Evolutionary conservation across 83 land plant genomes (phyloP), one percentile per base, ranked within the genome.

Genomic region (Isoetes engelmannii): DNA sequence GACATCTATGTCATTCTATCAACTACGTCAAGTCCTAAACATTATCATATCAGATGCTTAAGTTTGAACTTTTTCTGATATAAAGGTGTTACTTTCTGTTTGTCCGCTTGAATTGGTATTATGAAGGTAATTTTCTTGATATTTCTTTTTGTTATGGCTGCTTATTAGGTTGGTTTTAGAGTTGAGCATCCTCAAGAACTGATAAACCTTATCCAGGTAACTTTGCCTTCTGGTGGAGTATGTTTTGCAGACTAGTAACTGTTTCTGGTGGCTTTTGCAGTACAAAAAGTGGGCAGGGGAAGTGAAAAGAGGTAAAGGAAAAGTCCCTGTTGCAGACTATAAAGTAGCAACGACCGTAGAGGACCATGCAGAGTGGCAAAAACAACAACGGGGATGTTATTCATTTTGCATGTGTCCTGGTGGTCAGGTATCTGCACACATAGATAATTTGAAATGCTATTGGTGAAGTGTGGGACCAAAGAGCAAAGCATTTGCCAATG

Each of bases 371-470:
- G 0, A 49, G 54, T 45, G 68, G 15, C n/a, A 80, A 48, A 61
- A 46, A 61, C 7, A 44, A 61, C 81, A 48, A 48, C 82, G 82
- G 17, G 79, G 88, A 47, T 93, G 98, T 69, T 93, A 87, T 70
- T 93, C 98, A n/a, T 93, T 93, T 61, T 93, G 98, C 81, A 93
- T 93, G 98, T 93, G 98, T 74, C 98, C 98, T 47, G 98, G 98
- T 57, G 98, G 98, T 37, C 98, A 93, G 98, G 98, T 93, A 73
- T 51, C 43, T 8, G 9, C 75, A 51, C 55, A 51, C 37, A 51
- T 59, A 28, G 37, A 28, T 28, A 28, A 28, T 28, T 28, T 28
- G 37, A 28, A 28, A 2, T 28, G 37, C 37, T 2, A 28, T 28
- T 28, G 37, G 37, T 28, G 37, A 28, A 28, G 37, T 28, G 37